These are phyloP conservation scores for Penicillium brasilianum DNA, from an alignment of 2,329 filamentous ascomycete species.

Conservation along the genomic window DNA sequence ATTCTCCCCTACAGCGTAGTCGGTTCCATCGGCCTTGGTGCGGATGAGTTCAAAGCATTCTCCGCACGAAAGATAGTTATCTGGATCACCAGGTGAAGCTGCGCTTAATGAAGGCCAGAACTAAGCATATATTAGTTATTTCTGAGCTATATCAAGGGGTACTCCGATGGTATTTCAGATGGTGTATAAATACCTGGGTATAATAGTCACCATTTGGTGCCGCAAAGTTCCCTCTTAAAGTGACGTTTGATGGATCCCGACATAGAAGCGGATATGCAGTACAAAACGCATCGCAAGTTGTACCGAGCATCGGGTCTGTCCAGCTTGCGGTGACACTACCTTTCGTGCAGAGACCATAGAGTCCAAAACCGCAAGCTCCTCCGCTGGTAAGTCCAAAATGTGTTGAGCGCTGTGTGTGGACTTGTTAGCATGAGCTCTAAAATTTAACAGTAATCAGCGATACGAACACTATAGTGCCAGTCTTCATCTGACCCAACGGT, in stretches of 20 bases:
- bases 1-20: neutral
- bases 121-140: neutral
- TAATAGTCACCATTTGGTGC: slow-evolving; percentile 9
- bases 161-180: neutral
- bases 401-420: neutral
- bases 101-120: slow-evolving; percentile 6
- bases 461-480: slow-evolving; percentile 8
- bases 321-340: slow-evolving; percentile 5
- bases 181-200: neutral
- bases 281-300: slow-evolving; percentile 8
- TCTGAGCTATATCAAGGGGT: neutral
- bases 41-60: slow-evolving; percentile 9
- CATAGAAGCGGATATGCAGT: slow-evolving; percentile 6
- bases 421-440: neutral
- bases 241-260: slow-evolving; percentile 3
- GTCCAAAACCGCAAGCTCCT: slow-evolving; percentile 5
- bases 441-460: too few relatives aligned
- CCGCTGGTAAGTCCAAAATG: slow-evolving; percentile 6
- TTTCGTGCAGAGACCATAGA: slow-evolving; percentile 6
- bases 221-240: slow-evolving; percentile 5
- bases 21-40: slow-evolving; percentile 6
- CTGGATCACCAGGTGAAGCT: neutral
- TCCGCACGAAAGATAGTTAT: slow-evolving; percentile 7
- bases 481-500: neutral
- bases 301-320: slow-evolving; percentile 6